Base-by-base conservation (phyloP, 441 rosid species). In the Gossypium gossypioides region DNA sequence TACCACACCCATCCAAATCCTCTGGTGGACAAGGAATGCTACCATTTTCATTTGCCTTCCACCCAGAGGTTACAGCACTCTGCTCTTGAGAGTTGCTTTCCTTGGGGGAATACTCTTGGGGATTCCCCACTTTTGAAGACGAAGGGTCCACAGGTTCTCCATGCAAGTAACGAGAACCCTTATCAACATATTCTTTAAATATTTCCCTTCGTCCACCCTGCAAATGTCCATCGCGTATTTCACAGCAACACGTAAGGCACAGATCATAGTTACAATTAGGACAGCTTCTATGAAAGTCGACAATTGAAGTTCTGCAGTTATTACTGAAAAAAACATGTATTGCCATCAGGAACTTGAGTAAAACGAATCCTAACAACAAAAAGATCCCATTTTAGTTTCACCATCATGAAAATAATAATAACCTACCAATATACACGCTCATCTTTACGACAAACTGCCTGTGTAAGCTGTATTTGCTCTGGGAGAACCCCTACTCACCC, bases 231-330 rank as follows among this genome's bases (percentile, higher is more conserved):
- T 82, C 63, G 24, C 92, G 90, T 55, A 92, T 80, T 81, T 92
- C 99, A 18, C 72, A 69, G 81, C 97, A 89, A 77, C 99, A 95
- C 46, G 21, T 66, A 69, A 92, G 87, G 78, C 99, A 95, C n/a
- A 95, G 86, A 76, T 91, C 96, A 72, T 75, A 82, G 0, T 66
- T 60, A 80, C 99, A 92, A 13, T 71, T 77, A 50, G 78, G 74
- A 79, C 99, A 95, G 76, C 83, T 88, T 75, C 97, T 85, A 78
- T 91, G 96, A 57, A 82, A 85, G 77, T 95, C 97, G 74, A 84
- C 81, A 51, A 92, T 93, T 2, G 91, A 85, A 51, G 97, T 90
- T 78, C 75, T 81, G 83, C 98, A 91, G 73, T 76, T 85, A 81
- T 91, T 81, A 19, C 95, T 93, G 89, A 74, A 72, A 75, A 32